Percentiles rank a stretch among this genome's conserved stretches.
Conservation (phyloP, 345 rosid species). For the Eucalyptus caleyi region DNA sequence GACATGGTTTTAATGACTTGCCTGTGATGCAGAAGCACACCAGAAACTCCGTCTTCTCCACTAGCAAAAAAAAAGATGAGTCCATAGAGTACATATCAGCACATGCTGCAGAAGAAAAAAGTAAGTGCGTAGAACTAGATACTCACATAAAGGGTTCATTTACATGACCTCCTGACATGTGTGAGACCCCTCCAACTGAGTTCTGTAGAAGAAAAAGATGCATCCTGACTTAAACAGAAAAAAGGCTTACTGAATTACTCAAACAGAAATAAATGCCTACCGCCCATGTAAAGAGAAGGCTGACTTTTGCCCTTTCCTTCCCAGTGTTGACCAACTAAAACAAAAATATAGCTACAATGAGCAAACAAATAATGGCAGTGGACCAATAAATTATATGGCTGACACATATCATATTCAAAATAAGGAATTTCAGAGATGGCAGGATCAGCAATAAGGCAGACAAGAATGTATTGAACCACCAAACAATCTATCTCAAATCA, state of each 20-base stretch:
- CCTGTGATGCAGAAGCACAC: constrained; percentile 99
- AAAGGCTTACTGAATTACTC: not conserved
- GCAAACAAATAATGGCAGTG: not conserved
- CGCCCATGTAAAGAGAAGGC: constrained; percentile 96
- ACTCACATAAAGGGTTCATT: constrained; percentile 93
- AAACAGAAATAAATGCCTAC: constrained; percentile 26
- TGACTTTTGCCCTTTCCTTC: constrained; percentile 94
- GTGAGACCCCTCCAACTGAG: constrained; percentile 84
- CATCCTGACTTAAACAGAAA: not conserved
- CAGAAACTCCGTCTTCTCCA: constrained; percentile 94
- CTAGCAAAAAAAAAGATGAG: constrained; percentile 15
- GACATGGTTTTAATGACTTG: constrained; percentile 52
- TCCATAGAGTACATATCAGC: not conserved
- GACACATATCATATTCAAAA: not conserved
- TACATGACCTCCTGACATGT: constrained; percentile 86
- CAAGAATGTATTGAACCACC: not conserved
- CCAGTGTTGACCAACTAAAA: constrained; percentile 93
- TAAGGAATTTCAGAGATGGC: not conserved
- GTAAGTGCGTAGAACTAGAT: not conserved
- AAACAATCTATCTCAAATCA: not conserved
- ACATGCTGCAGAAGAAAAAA: not conserved
- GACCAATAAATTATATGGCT: not conserved
- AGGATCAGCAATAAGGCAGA: not conserved
- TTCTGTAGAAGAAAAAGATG: constrained; percentile 36
- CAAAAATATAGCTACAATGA: not conserved